These are phyloP conservation scores for Candida oleophila DNA, from an alignment of 805 yeast genomes.

Conservation along the genomic window DNA sequence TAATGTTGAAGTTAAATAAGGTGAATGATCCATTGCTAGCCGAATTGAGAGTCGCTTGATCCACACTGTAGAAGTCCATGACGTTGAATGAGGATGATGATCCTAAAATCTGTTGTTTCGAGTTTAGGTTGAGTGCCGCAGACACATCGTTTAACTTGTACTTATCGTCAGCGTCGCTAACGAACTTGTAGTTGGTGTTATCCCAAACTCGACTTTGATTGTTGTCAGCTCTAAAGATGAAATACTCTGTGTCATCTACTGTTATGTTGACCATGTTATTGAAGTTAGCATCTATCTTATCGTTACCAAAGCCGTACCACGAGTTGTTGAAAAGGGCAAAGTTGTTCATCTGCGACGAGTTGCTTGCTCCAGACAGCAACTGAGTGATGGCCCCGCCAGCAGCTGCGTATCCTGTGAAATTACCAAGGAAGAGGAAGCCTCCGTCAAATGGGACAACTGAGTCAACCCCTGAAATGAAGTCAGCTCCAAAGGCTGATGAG, in stretches of 20 bases:
- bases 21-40: constrained; percentile 18
- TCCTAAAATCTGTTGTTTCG: constrained; percentile 6
- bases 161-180: constrained; percentile 16
- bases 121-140: constrained; percentile 10
- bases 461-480: constrained; percentile 23
- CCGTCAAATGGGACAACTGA: constrained; percentile 13
- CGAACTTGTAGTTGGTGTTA: constrained; percentile 34
- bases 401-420: background rate
- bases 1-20: constrained; percentile 21
- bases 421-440: background rate
- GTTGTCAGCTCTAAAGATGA: constrained; percentile 33
- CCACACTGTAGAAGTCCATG: constrained; percentile 27
- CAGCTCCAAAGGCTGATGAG: constrained; percentile 18
- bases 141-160: constrained; percentile 30
- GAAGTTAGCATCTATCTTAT: constrained; percentile 19
- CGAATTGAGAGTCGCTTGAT: constrained; percentile 22
- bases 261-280: constrained; percentile 34
- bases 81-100: constrained; percentile 26
- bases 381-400: background rate
- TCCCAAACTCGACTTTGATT: constrained; percentile 40
- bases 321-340: constrained; percentile 36
- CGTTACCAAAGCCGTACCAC: constrained; percentile 45
- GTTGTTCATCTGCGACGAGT: constrained; percentile 25
- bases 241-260: constrained; percentile 39
- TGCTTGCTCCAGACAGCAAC: constrained; percentile 14